These are phyloP conservation scores for Colletotrichum cuscutae DNA, from an alignment of 2,329 filamentous ascomycete genomes.

Conservation along the genomic window DNA sequence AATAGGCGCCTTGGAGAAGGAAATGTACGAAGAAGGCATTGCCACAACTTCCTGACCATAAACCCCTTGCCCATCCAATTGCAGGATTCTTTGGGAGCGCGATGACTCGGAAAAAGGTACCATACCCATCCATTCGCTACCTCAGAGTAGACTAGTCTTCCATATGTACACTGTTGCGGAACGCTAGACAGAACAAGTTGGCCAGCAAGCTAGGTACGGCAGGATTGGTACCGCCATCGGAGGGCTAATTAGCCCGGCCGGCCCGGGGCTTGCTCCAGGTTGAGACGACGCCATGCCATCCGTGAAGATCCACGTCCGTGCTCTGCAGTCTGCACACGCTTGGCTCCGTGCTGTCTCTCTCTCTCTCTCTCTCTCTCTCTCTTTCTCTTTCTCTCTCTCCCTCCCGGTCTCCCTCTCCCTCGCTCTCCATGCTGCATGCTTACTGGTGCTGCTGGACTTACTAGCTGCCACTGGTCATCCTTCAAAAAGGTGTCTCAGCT, in stretches of 20 bases:
- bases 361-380: not conserved
- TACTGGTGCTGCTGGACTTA: not conserved
- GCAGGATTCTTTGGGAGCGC: not conserved
- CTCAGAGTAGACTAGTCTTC: not conserved
- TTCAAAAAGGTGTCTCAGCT: slow-evolving; percentile 11
- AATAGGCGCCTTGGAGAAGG: not conserved
- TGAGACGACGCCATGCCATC: slow-evolving; percentile 31
- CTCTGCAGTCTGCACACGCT: not conserved
- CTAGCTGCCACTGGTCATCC: not conserved
- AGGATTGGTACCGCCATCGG: slow-evolving; percentile 18
- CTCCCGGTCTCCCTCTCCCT: not conserved
- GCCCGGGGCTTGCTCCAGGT: slow-evolving; percentile 26
- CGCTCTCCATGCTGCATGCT: slow-evolving; percentile 1
- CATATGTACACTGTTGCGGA: not conserved
- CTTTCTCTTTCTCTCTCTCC: not conserved
- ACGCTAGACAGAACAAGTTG: not conserved
- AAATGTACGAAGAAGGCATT: not conserved
- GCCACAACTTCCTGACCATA: not conserved
- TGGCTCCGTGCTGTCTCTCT: not conserved
- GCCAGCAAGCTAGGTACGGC: not conserved
- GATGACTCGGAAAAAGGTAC: not conserved
- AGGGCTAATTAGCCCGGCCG: slow-evolving; percentile 33
- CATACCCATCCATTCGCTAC: not conserved
- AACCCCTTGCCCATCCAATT: not conserved
- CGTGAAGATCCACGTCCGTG: slow-evolving; percentile 24